phyloP scores from a whole-genome alignment of 805 yeast genomes.

The Sugiyamaella chiloensis region DNA sequence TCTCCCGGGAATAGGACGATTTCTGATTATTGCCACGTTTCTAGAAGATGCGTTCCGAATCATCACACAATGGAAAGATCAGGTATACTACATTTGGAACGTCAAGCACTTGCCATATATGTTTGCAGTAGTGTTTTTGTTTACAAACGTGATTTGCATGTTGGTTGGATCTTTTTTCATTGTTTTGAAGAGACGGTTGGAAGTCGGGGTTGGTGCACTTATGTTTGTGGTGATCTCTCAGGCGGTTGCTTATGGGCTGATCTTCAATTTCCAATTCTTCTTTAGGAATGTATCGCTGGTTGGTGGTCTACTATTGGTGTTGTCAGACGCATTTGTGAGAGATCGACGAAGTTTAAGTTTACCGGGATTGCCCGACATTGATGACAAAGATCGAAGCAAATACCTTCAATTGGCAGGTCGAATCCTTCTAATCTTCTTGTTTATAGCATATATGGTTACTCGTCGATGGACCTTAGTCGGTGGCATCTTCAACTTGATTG shows the following conservation, averaged over 20 bases:
- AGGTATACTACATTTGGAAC: conserved; percentile 75
- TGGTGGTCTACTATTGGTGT: conserved; percentile 86
- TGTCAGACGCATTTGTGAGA: conserved; percentile 80
- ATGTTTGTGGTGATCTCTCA: conserved; percentile 72
- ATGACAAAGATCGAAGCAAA: conserved; percentile 68
- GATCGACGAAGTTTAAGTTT: conserved; percentile 61
- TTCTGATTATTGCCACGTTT: conserved; percentile 89
- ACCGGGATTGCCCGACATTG: conserved; percentile 74
- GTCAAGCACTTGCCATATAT: conserved; percentile 76
- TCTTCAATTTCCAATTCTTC: conserved; percentile 76
- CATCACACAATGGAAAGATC: conserved; percentile 84
- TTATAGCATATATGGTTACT: conserved; percentile 77
- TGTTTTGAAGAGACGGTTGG: conserved; percentile 63
- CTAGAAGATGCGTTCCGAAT: conserved; percentile 86
- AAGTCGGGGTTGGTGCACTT: conserved; percentile 67
- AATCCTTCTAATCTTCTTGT: conserved; percentile 76
- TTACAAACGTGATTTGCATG: conserved; percentile 67
- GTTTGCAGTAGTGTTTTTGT: conserved; percentile 70
- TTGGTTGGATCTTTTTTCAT: conserved; percentile 65
- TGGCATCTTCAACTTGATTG: conserved; percentile 61
- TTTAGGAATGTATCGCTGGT: conserved; percentile 84
- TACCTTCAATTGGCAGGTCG: conserved; percentile 86
- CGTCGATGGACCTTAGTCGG: conserved; percentile 63
- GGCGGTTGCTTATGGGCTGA: conserved; percentile 83
- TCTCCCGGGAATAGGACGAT: conserved; percentile 84